These are phyloP conservation scores for Trichaptum fuscoviolaceum DNA, from an alignment of 768 basidiomycete genomes.

Conservation along the genomic window DNA sequence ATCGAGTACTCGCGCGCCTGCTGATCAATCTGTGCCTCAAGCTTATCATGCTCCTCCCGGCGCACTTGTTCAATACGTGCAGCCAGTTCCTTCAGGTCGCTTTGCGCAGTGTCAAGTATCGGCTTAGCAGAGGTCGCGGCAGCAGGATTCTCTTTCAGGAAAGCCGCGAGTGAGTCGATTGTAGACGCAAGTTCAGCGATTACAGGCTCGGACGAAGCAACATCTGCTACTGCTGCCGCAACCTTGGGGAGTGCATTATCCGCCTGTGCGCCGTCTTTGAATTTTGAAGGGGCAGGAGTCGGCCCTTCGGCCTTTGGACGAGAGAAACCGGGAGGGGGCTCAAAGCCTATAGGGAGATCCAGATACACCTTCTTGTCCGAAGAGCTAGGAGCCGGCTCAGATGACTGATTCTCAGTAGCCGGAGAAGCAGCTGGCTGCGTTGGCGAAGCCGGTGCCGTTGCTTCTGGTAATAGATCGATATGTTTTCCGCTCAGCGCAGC, in stretches of 20 bases:
- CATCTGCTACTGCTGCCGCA: slow-evolving; percentile 71
- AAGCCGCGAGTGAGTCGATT: slow-evolving; percentile 87
- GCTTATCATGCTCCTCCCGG: slow-evolving; percentile 66
- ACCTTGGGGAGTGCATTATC: slow-evolving; percentile 59
- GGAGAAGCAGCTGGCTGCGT: slow-evolving; percentile 21
- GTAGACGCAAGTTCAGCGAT: slow-evolving; percentile 87
- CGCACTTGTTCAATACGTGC: slow-evolving; percentile 73
- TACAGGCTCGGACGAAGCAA: slow-evolving; percentile 80
- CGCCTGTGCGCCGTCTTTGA: slow-evolving; percentile 19
- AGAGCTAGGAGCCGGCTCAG: slow-evolving; percentile 15
- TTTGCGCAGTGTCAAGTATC: slow-evolving; percentile 76
- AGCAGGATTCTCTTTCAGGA: slow-evolving; percentile 68
- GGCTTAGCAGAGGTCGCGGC: slow-evolving; percentile 63
- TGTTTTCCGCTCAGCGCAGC: slow-evolving; percentile 53
- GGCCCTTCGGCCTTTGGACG: slow-evolving; percentile 20
- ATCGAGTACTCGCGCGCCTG: slow-evolving; percentile 80
- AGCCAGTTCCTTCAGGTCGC: slow-evolving; percentile 74
- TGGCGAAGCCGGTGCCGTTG: slow-evolving; percentile 20
- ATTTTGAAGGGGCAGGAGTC: slow-evolving; percentile 45
- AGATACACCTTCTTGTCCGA: slow-evolving; percentile 49
- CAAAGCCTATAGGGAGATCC: slow-evolving; percentile 88
- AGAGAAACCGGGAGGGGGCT: slow-evolving; percentile 86
- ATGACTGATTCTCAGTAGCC: slow-evolving; percentile 21
- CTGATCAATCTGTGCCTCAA: slow-evolving; percentile 68
- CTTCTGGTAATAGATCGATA: slow-evolving; percentile 21